phyloP scores from a whole-genome alignment of 2,329 filamentous ascomycete genomes.

The Arthrinium phaeospermum region DNA sequence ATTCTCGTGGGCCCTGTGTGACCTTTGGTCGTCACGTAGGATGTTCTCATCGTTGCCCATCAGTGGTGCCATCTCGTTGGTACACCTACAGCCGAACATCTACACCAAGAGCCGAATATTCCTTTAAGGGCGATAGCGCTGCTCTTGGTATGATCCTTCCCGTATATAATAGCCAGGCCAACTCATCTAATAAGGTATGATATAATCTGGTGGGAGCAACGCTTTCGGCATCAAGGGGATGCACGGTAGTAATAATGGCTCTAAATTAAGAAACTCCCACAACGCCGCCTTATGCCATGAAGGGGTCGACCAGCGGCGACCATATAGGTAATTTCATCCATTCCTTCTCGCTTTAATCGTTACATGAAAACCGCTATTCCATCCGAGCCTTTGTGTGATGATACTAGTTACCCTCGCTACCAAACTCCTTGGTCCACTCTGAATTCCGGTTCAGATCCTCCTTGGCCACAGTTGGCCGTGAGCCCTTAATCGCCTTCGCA shows the following conservation, averaged over 20 bases:
- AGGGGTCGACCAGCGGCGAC: not conserved
- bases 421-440: slow-evolving; percentile 96
- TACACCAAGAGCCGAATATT: too few species aligned
- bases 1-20: too few species aligned
- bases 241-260: not conserved
- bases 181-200: too few species aligned
- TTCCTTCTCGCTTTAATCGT: not conserved
- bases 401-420: slow-evolving; percentile 75
- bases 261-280: not conserved
- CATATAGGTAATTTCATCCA: not conserved
- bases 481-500: slow-evolving; percentile 85
- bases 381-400: not conserved
- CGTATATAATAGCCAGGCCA: too few species aligned
- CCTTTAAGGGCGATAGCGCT: too few species aligned
- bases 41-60: too few species aligned
- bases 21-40: too few species aligned
- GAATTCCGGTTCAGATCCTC: slow-evolving; percentile 84
- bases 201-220: too few species aligned
- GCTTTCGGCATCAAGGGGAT: not conserved
- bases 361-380: not conserved
- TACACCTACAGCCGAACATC: too few species aligned
- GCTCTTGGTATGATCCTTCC: too few species aligned
- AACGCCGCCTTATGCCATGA: slow-evolving; percentile 11
- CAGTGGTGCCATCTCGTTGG: too few species aligned
- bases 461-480: slow-evolving; percentile 86